Conservation (phyloP, 139 green algal genomes). For the Deuterostichococcus epilithicus region DNA sequence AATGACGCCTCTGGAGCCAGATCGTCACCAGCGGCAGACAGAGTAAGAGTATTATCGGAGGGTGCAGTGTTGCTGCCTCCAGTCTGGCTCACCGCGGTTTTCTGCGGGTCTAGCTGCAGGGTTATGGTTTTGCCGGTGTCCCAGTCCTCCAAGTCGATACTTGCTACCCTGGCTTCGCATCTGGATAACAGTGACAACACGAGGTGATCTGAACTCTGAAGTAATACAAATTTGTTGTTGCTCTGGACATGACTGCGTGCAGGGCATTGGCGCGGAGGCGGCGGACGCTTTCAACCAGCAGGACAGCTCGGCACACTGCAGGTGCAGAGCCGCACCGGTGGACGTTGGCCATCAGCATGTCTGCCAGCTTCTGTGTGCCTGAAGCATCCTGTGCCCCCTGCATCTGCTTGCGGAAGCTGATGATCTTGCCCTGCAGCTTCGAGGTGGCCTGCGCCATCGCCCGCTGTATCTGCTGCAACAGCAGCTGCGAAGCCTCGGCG, state of each 20-base stretch:
- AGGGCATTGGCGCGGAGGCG: no score
- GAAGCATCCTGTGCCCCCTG: conserved; percentile 24
- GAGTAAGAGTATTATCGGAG: no score
- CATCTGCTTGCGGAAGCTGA: conserved; percentile 49
- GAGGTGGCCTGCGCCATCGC: conserved; percentile 39
- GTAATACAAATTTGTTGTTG: no score
- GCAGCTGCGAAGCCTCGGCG: conserved; percentile 14
- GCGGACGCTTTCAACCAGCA: no score
- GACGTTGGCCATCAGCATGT: conserved; percentile 80
- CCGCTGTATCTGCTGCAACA: conserved; percentile 40
- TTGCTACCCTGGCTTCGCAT: no score
- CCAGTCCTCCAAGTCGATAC: conserved; percentile 39
- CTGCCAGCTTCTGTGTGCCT: conserved; percentile 52
- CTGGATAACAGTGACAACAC: no score
- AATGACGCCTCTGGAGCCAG: no score
- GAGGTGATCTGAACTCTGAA: no score
- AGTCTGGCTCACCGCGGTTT: conserved; percentile 9
- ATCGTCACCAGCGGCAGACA: no score
- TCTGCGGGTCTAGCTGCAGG: conserved; percentile 50
- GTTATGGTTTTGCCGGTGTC: conserved; percentile 59
- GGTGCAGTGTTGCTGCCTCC: no score
- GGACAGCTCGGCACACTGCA: no score
- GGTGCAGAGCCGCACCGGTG: conserved; percentile 48
- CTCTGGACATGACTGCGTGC: no score
- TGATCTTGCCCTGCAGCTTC: conserved; percentile 34